phyloP scores from a whole-genome alignment of 2,329 filamentous ascomycete species.

The Fusarium clavum region DNA sequence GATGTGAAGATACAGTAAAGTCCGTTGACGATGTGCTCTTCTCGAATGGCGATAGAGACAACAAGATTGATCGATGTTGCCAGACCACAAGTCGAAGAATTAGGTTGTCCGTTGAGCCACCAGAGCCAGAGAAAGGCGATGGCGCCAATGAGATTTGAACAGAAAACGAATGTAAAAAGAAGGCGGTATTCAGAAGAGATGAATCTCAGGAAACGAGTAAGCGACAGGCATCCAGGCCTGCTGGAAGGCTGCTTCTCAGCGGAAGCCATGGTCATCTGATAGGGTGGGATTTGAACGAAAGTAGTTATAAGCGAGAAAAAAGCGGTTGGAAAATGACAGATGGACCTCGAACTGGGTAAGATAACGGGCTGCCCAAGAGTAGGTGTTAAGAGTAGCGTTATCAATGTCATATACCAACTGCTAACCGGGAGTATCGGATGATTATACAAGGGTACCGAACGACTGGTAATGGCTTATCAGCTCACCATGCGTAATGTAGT shows the following conservation, averaged over 20 bases:
- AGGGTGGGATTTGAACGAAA: slow-evolving; percentile 13
- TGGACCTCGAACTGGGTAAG: neutral
- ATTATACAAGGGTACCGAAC: neutral
- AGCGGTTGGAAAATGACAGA: neutral
- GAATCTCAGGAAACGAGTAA: slow-evolving; percentile 39
- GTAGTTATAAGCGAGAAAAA: neutral
- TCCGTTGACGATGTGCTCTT: slow-evolving; percentile 61
- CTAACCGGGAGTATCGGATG: neutral
- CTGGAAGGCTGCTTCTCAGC: slow-evolving; percentile 2
- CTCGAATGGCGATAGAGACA: slow-evolving; percentile 58
- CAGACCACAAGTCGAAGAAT: slow-evolving; percentile 50
- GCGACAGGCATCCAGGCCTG: slow-evolving; percentile 19
- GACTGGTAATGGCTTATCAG: neutral
- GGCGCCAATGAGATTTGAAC: slow-evolving; percentile 54
- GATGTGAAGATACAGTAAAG: slow-evolving; percentile 55
- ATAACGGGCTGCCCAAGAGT: neutral
- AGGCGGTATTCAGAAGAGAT: slow-evolving; percentile 56
- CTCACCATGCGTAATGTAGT: slow-evolving; percentile 1
- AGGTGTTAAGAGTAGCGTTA: neutral
- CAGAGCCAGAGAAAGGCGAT: slow-evolving; percentile 30
- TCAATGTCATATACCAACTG: slow-evolving; percentile 20
- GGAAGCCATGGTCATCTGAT: slow-evolving; percentile 3
- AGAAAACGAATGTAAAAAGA: slow-evolving; percentile 61
- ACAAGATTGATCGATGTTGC: slow-evolving; percentile 57
- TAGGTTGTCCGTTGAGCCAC: slow-evolving; percentile 47